Evolutionary conservation across 2,329 filamentous ascomycete genomes (phyloP), one percentile per base, ranked within the genome.

Genomic region (Stachybotrys elegans): DNA sequence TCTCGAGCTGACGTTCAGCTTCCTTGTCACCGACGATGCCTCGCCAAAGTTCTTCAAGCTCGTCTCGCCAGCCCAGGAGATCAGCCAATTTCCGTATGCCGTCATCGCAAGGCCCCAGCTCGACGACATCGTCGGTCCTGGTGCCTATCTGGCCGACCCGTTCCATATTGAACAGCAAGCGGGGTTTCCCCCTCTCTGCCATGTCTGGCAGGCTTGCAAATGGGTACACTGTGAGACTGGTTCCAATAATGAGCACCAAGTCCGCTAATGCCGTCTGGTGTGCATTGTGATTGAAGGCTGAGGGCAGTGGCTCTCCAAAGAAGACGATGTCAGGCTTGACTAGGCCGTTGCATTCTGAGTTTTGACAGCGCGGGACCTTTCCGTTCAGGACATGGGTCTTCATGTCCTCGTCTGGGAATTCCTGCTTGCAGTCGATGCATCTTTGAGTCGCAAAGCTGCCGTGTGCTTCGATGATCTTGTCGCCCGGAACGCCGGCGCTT

Each of bases 321-420:
- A 96, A 96, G 25, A 95, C 89, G 59, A 96, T 95, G 56, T 95
- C 88, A 0, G 91, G 91, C 67, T 96, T 96, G 29, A 96, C 88
- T 3, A 93, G 69, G 0, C 91, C 91, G 27, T 76, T 71, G 61
- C 92, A 97, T 17, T 68, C 61, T 8, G 70, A 58, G 5, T 69
- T 66, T 31, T 66, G 51, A 61, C 92, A 97, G 48, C 69, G 72
- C 0, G 92, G 88, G 0, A 95, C 85, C 21, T 80, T 72, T 20
- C 80, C 84, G 27, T 71, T 71, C 4, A 74, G 66, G 19, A 97
- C 81, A 47, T 83, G 78, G 49, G 78, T 68, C 55, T 75, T 76
- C 86, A 97, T 95, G 52, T 78, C 64, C 4, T 85, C 79, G 27
- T 84, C 83, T 0, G 88, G 85, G 58, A 83, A 97, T 2, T 75